A percentile compares a stretch with the other conserved stretches of the same genome.
Evolutionary conservation across 768 basidiomycete species (phyloP).

Genomic region (Russula abietina): DNA sequence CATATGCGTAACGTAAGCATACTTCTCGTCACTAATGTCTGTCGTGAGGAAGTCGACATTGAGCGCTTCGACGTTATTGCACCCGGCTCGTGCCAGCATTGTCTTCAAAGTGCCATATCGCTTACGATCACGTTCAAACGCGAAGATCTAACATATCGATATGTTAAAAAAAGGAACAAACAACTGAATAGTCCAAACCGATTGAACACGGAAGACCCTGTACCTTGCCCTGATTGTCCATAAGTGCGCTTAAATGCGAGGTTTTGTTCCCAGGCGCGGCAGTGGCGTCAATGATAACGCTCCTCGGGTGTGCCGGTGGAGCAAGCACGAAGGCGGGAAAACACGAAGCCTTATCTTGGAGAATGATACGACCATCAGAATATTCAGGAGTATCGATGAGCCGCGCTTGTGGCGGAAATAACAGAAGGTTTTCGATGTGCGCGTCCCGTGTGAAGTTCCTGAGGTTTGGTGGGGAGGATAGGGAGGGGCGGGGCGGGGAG

Average conservation of each 20-base stretch:
- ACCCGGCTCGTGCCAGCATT: conserved; percentile 84
- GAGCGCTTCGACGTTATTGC: conserved; percentile 69
- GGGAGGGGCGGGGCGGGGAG: background rate
- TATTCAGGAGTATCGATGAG: conserved; percentile 73
- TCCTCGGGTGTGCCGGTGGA: conserved; percentile 49
- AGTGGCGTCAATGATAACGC: conserved; percentile 83
- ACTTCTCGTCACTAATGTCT: conserved; percentile 63
- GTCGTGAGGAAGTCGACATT: conserved; percentile 79
- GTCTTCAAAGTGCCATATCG: conserved; percentile 76
- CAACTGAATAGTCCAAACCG: background rate
- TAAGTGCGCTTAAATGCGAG: conserved; percentile 83
- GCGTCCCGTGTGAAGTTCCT: conserved; percentile 68
- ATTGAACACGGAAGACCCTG: background rate
- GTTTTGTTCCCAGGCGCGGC: conserved; percentile 99
- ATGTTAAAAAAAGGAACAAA: background rate
- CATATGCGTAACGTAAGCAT: conserved; percentile 76
- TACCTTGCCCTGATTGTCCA: conserved; percentile 78
- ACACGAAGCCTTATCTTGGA: conserved; percentile 98
- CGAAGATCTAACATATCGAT: conserved; percentile 51
- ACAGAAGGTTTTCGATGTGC: conserved; percentile 77
- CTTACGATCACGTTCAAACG: conserved; percentile 82
- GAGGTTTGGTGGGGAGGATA: background rate
- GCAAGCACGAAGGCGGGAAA: conserved; percentile 88
- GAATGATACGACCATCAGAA: conserved; percentile 71
- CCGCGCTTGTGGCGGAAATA: conserved; percentile 60